These are phyloP conservation scores for Globisporangium lucens DNA, from an alignment of 352 stramenopile species.

Conservation along the genomic window DNA sequence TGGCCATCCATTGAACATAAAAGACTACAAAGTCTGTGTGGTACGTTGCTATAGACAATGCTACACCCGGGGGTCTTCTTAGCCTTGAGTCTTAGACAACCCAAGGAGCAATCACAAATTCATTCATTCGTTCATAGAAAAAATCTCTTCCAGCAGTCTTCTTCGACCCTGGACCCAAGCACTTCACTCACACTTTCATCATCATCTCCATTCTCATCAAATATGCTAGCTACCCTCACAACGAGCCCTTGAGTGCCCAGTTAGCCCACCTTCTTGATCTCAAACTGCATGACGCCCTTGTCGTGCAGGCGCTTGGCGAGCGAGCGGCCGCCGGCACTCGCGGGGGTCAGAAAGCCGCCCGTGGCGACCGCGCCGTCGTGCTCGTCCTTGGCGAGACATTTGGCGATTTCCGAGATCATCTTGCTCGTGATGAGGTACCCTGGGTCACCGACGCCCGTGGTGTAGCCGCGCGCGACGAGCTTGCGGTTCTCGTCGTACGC, in stretches of 20 bases:
- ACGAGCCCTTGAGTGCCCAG: neutral
- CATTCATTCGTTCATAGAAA: neutral
- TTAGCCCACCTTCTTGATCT: slow-evolving; percentile 20
- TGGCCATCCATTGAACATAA: too few relatives aligned
- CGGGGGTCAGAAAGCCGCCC: slow-evolving; percentile 40
- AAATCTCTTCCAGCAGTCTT: neutral
- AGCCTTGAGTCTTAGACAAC: too few relatives aligned
- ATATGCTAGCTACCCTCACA: neutral
- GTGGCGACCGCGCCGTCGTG: slow-evolving; percentile 18
- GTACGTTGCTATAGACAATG: too few relatives aligned
- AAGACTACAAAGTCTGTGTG: too few relatives aligned
- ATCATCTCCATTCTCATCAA: neutral
- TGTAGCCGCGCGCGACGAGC: slow-evolving; percentile 22
- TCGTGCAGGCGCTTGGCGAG: slow-evolving; percentile 31
- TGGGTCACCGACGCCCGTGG: slow-evolving; percentile 26
- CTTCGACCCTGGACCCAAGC: neutral
- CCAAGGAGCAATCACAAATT: too few relatives aligned
- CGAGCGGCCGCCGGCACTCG: slow-evolving; percentile 35
- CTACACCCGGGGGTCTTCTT: too few relatives aligned
- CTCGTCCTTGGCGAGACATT: slow-evolving; percentile 34
- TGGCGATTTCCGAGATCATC: slow-evolving; percentile 39
- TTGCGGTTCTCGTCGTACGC: slow-evolving; percentile 31
- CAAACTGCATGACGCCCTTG: slow-evolving; percentile 37
- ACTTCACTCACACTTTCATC: neutral
- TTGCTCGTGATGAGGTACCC: slow-evolving; percentile 40